These are phyloP conservation scores for Boletellus ananiceps DNA, from an alignment of 768 basidiomycete species.

Conservation along the genomic window DNA sequence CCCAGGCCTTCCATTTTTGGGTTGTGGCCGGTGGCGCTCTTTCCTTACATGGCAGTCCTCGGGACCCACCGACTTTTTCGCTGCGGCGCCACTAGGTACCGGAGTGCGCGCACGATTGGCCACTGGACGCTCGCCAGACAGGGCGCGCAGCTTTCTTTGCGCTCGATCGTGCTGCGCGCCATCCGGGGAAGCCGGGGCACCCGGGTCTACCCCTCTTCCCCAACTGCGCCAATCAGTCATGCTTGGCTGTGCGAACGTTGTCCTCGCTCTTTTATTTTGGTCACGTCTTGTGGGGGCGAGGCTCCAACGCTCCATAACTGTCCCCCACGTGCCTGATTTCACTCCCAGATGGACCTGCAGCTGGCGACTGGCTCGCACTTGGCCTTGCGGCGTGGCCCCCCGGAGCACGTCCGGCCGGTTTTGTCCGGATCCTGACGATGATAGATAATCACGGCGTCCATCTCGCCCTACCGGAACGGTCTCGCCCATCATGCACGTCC, in stretches of 20 bases:
- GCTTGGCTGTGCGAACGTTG: background rate
- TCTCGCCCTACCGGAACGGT: background rate
- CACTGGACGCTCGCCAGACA: background rate
- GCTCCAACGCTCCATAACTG: background rate
- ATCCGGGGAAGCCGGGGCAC: background rate
- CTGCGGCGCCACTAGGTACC: conserved; percentile 4
- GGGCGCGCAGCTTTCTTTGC: background rate
- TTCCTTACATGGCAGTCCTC: background rate
- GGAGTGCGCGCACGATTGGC: background rate
- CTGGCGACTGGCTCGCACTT: background rate
- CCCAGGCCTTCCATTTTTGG: background rate
- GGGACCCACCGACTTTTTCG: background rate
- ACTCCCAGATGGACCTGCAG: no score
- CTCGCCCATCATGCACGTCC: background rate
- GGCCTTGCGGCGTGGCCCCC: background rate
- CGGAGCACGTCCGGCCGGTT: background rate
- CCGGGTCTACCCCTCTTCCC: background rate
- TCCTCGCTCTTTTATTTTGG: background rate
- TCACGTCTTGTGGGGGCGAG: background rate
- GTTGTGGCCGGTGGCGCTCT: background rate
- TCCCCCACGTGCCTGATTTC: no score
- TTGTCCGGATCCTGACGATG: background rate
- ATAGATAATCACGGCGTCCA: background rate
- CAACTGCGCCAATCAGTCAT: background rate
- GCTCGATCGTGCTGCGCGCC: background rate